A percentile compares a stretch with the other conserved stretches of the same genome.
Conservation (phyloP, 306 rosid species). For the Albizia julibrissin region DNA sequence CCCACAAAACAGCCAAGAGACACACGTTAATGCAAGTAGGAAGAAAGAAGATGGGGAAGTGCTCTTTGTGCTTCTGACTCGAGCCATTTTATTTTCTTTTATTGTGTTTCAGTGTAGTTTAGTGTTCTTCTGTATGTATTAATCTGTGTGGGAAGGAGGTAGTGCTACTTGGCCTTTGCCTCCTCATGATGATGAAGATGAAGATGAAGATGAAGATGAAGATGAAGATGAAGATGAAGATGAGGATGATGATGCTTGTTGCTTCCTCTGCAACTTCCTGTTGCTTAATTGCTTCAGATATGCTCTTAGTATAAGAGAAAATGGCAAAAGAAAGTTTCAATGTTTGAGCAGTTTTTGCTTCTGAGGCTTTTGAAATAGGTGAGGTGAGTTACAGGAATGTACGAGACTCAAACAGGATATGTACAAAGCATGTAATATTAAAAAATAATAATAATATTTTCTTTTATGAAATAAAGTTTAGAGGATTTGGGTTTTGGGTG, state of each 20-base stretch:
- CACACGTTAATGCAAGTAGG: slow-evolving; percentile 33
- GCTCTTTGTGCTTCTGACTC: slow-evolving; percentile 32
- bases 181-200: neutral
- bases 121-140: slow-evolving; percentile 52
- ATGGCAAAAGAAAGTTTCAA: neutral
- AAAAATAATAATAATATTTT: too few relatives aligned
- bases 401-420: neutral
- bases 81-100: neutral
- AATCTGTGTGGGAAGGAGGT: slow-evolving; percentile 44
- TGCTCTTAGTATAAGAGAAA: neutral
- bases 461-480: too few relatives aligned
- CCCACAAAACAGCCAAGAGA: slow-evolving; percentile 47
- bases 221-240: neutral
- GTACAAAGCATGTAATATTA: neutral
- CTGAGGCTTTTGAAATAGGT: slow-evolving; percentile 11
- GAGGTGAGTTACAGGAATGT: neutral
- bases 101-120: slow-evolving; percentile 40
- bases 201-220: neutral
- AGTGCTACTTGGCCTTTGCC: slow-evolving; percentile 12
- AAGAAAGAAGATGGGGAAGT: slow-evolving; percentile 28
- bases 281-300: slow-evolving; percentile 11
- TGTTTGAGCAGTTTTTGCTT: slow-evolving; percentile 25
- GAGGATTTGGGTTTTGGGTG: too few relatives aligned
- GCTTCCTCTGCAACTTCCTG: slow-evolving; percentile 25
- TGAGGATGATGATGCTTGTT: slow-evolving; percentile 2